Evolutionary conservation across 345 rosid species (phyloP).

Genomic region (Sapria himalayana): DNA sequence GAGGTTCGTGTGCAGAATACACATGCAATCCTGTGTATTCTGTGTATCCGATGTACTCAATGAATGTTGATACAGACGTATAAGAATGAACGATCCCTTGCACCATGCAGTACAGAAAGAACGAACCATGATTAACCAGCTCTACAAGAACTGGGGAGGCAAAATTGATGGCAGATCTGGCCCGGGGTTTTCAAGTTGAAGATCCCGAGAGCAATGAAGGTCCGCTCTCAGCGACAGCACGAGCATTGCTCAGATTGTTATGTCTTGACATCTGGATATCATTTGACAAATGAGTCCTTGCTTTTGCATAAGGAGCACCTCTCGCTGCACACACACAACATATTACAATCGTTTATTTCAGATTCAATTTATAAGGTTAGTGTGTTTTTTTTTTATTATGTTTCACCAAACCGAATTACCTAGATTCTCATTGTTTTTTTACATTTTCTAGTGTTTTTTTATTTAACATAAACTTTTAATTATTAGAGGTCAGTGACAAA

Average conservation of each 20-base stretch:
- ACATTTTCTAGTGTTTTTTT: too few species aligned
- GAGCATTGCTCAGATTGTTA: conserved; percentile 37
- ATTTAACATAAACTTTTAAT: too few species aligned
- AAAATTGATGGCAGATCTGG: background rate
- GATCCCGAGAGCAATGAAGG: conserved; percentile 47
- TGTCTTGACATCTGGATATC: conserved; percentile 78
- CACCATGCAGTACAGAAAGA: background rate
- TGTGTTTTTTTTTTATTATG: too few species aligned
- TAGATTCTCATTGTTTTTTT: too few species aligned
- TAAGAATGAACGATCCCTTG: background rate
- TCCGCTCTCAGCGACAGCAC: conserved; percentile 67
- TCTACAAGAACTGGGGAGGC: background rate
- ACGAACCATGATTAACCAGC: background rate
- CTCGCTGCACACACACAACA: conserved; percentile 48
- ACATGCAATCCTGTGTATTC: too few species aligned
- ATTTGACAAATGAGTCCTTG: conserved; percentile 54
- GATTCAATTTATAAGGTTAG: too few species aligned
- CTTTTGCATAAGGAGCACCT: conserved; percentile 97
- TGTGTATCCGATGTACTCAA: background rate
- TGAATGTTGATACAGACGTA: background rate
- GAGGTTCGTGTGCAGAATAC: too few species aligned
- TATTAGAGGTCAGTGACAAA: too few species aligned
- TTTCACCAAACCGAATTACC: too few species aligned
- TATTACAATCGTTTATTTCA: too few species aligned
- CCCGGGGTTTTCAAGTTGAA: background rate